These are phyloP conservation scores for Zychaea mexicana DNA, from an alignment of 371 early-diverging fungal species.

Conservation along the genomic window DNA sequence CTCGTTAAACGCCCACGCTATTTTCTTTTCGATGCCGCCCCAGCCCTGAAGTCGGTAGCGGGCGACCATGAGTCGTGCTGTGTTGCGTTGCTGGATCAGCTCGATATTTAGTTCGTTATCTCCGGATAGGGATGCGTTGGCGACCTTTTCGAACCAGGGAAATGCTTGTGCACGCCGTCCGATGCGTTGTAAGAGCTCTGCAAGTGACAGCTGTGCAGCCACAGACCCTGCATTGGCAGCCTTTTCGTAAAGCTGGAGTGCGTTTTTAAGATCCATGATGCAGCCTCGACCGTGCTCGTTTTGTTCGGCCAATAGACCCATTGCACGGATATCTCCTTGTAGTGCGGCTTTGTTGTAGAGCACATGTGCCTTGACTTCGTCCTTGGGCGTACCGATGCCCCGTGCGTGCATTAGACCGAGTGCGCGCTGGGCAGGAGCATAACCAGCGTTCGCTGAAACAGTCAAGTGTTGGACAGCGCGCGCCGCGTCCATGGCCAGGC, in stretches of 20 bases:
- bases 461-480: slow-evolving; percentile 28
- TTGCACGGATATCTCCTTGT: slow-evolving; percentile 22
- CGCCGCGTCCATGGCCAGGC: slow-evolving; percentile 10
- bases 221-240: slow-evolving; percentile 5
- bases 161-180: slow-evolving; percentile 7
- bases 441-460: slow-evolving; percentile 24
- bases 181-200: slow-evolving; percentile 12
- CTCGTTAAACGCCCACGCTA: slow-evolving; percentile 29
- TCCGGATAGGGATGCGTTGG: not conserved
- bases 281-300: slow-evolving; percentile 26
- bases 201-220: slow-evolving; percentile 14
- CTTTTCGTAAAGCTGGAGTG: slow-evolving; percentile 13
- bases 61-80: slow-evolving; percentile 38
- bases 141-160: slow-evolving; percentile 9
- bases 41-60: slow-evolving; percentile 37
- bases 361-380: slow-evolving; percentile 12
- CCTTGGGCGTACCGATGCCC: slow-evolving; percentile 10
- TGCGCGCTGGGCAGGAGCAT: slow-evolving; percentile 28
- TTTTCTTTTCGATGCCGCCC: slow-evolving; percentile 7
- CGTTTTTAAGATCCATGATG: slow-evolving; percentile 9
- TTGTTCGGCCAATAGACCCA: slow-evolving; percentile 23
- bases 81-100: not conserved
- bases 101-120: slow-evolving; percentile 13
- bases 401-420: slow-evolving; percentile 17
- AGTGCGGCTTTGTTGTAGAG: slow-evolving; percentile 22